Conservation (phyloP, 148 eudicot species). For the Selenicereus undatus region DNA sequence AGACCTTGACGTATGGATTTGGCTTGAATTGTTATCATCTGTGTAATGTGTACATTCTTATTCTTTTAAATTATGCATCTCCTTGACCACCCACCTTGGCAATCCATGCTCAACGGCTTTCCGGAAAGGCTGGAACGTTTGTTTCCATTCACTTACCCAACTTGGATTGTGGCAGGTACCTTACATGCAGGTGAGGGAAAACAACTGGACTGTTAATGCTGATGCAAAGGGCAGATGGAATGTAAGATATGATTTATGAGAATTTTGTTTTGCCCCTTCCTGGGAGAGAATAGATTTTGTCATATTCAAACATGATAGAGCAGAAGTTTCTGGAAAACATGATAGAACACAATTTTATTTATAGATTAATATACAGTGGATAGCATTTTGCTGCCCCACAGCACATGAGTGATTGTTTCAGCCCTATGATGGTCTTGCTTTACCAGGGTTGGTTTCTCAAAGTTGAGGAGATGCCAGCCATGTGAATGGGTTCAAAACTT, state of each 20-base stretch:
- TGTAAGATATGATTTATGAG: conserved; percentile 34
- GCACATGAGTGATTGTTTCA: conserved; percentile 18
- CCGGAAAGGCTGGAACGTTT: neutral
- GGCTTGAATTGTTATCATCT: neutral
- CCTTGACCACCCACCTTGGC: neutral
- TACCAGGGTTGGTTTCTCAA: conserved; percentile 2
- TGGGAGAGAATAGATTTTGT: neutral
- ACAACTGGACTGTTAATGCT: conserved; percentile 37
- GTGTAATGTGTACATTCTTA: neutral
- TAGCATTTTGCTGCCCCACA: conserved; percentile 23
- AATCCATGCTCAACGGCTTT: neutral
- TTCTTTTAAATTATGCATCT: neutral
- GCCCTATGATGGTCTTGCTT: conserved; percentile 16
- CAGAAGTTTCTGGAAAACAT: too few relatives aligned
- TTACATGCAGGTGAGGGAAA: conserved; percentile 38
- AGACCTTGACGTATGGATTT: neutral
- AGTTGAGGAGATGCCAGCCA: conserved; percentile 17
- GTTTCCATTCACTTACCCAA: neutral
- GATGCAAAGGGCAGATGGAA: conserved; percentile 36
- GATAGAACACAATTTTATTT: neutral
- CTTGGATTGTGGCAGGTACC: conserved; percentile 25
- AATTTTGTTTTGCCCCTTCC: neutral
- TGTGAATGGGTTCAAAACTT: conserved; percentile 22
- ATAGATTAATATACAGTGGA: neutral
- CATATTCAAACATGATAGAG: neutral